phyloP scores from a whole-genome alignment of 768 basidiomycete genomes.

The Tricholoma bakamatsutake region DNA sequence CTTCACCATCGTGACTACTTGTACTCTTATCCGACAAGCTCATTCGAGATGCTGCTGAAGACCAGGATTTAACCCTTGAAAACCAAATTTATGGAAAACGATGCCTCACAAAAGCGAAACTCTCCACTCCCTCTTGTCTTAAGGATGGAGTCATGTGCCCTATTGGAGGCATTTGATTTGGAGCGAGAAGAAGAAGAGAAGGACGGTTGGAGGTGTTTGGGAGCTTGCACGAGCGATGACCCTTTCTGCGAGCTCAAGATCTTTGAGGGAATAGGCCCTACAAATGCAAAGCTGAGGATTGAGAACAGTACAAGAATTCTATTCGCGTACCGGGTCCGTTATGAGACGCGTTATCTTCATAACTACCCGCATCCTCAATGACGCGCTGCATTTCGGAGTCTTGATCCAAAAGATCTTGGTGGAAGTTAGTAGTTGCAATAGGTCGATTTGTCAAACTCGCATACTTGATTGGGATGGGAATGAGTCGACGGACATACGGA shows the following conservation, averaged over 20 bases:
- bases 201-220: neutral
- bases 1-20: neutral
- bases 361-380: conserved; percentile 51
- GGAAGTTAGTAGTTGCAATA: conserved; percentile 9
- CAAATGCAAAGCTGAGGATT: neutral
- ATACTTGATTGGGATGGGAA: conserved; percentile 54
- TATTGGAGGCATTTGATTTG: neutral
- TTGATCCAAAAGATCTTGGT: conserved; percentile 56
- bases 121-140: conserved; percentile 1
- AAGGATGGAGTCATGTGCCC: neutral
- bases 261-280: conserved; percentile 15
- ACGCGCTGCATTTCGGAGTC: conserved; percentile 70
- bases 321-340: conserved; percentile 13
- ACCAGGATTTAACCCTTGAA: neutral
- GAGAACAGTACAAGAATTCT: neutral
- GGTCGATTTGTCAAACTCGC: neutral
- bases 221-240: neutral
- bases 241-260: neutral
- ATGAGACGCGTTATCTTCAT: conserved; percentile 31
- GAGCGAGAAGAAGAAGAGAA: neutral
- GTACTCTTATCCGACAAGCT: neutral
- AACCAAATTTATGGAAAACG: neutral
- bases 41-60: conserved; percentile 12
- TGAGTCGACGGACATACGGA: conserved; percentile 47
- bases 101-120: conserved; percentile 1